These are phyloP conservation scores for Thalia dealbata DNA, from an alignment of 176 grass and related monocot genomes.

Conservation along the genomic window DNA sequence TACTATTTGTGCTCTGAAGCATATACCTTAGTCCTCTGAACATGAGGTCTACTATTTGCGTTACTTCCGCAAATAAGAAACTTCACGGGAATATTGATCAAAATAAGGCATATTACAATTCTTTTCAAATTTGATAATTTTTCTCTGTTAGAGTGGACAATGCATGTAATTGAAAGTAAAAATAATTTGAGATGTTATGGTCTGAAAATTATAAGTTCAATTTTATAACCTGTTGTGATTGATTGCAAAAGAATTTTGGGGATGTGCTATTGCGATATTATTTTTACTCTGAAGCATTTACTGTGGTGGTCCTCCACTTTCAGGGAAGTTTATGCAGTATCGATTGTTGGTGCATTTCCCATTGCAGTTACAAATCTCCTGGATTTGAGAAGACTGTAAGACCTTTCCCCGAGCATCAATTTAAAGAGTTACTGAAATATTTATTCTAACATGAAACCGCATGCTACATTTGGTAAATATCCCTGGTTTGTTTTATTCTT, in stretches of 20 bases:
- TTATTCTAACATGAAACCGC: not conserved
- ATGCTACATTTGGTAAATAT: too few relatives aligned
- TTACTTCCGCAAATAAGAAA: not conserved
- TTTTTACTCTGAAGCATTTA: not conserved
- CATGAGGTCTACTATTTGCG: too few relatives aligned
- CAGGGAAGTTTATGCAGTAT: conserved; percentile 98
- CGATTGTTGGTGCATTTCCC: conserved; percentile 91
- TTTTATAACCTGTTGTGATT: too few relatives aligned
- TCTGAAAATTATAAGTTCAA: not conserved
- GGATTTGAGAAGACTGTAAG: conserved; percentile 93
- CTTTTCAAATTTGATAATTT: not conserved
- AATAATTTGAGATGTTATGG: not conserved
- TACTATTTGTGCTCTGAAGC: not conserved
- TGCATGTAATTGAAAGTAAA: not conserved
- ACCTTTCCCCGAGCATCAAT: conserved; percentile 11
- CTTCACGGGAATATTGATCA: not conserved
- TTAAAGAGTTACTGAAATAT: not conserved
- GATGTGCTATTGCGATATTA: too few relatives aligned
- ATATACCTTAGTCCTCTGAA: conserved; percentile 5
- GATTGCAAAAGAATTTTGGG: too few relatives aligned
- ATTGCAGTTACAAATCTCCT: conserved; percentile 94
- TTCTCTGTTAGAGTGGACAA: not conserved
- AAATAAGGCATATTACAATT: not conserved
- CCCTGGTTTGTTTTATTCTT: too few relatives aligned
- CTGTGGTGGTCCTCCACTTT: conserved; percentile 25